phyloP scores from a whole-genome alignment of 331 rosid genomes.

The Phaseolus coccineus region DNA sequence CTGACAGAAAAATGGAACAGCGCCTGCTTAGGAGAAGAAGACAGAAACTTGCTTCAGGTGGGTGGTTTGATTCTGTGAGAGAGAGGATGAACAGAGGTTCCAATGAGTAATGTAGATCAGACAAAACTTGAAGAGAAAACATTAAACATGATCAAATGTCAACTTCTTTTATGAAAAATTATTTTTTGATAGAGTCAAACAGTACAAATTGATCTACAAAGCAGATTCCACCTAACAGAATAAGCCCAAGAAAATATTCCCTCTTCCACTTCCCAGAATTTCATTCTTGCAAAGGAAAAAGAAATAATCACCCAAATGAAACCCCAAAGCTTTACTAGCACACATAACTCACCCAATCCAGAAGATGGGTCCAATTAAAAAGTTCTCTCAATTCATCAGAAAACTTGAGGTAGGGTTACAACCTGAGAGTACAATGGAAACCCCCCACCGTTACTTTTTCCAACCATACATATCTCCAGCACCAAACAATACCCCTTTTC shows the following conservation, averaged over 20 bases:
- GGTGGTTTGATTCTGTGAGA: background rate
- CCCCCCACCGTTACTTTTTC: background rate
- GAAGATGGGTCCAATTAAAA: conserved; percentile 4
- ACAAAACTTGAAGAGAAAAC: background rate
- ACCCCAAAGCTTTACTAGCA: background rate
- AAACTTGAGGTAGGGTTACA: background rate
- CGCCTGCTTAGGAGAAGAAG: background rate
- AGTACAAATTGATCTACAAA: background rate
- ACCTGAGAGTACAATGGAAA: background rate
- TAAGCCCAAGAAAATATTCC: background rate
- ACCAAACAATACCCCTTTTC: background rate
- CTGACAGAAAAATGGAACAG: background rate
- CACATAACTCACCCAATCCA: conserved; percentile 18
- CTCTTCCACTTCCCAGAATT: background rate
- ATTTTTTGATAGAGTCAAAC: background rate
- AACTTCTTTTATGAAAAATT: background rate
- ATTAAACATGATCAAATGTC: background rate
- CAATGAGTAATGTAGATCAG: background rate
- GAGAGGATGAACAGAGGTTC: background rate
- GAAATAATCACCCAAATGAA: background rate
- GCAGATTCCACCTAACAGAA: background rate
- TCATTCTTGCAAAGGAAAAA: background rate
- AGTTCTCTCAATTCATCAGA: background rate
- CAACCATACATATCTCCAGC: background rate
- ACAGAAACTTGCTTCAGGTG: background rate